These are phyloP conservation scores for Ceratobasidium papillatum DNA, from an alignment of 1,284 basidiomycete genomes.

Conservation along the genomic window DNA sequence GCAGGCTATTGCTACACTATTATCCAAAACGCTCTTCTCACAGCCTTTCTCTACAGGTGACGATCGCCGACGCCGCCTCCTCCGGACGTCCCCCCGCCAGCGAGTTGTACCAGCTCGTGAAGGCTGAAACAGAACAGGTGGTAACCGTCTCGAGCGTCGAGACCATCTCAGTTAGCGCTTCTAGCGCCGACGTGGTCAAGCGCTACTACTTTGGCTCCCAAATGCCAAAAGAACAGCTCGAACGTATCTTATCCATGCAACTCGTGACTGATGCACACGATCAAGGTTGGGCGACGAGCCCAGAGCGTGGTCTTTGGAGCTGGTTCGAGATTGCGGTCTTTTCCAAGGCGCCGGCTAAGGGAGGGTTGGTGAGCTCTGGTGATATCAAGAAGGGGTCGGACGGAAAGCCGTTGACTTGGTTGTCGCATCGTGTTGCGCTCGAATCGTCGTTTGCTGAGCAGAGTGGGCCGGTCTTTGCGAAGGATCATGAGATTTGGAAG, in stretches of 20 bases:
- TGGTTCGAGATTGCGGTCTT: conserved; percentile 27
- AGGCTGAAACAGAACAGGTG: neutral
- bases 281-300: conserved; percentile 34
- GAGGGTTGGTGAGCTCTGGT: neutral
- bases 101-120: neutral
- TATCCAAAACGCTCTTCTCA: neutral
- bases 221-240: neutral
- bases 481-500: conserved; percentile 3
- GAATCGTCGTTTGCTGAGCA: neutral
- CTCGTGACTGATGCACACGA: conserved; percentile 35
- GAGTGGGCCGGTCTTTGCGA: neutral
- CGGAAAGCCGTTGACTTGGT: neutral
- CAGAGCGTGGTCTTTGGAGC: conserved; percentile 23
- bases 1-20: neutral
- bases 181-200: neutral
- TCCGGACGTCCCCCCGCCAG: neutral
- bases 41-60: neutral
- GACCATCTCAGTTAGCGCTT: neutral
- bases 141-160: neutral
- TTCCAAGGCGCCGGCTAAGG: neutral
- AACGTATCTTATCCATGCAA: neutral
- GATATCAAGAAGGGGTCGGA: neutral
- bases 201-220: neutral
- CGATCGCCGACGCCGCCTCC: neutral
- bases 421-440: neutral